Evolutionary conservation across 2,329 filamentous ascomycete species (phyloP).

Genomic region (Penicillium sp.): DNA sequence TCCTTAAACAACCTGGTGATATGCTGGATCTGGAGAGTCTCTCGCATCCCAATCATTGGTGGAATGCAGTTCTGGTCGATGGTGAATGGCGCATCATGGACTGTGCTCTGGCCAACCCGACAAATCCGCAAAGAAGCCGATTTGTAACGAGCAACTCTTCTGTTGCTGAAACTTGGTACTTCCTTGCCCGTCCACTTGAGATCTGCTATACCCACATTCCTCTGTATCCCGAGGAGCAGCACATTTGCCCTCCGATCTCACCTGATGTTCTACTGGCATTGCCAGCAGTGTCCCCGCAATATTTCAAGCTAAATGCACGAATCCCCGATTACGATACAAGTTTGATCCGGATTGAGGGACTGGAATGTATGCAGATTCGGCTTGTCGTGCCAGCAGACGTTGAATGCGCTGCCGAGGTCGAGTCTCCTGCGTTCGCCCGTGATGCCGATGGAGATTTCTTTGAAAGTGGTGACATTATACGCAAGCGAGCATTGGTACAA

Average conservation of each 20-base stretch:
- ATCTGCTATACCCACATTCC: constrained; percentile 96
- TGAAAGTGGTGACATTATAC: constrained; percentile 82
- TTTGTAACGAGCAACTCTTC: constrained; percentile 72
- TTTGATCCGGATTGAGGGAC: constrained; percentile 76
- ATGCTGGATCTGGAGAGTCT: constrained; percentile 74
- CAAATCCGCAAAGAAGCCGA: constrained; percentile 72
- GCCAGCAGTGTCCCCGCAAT: constrained; percentile 80
- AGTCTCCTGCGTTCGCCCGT: constrained; percentile 73
- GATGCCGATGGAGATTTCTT: constrained; percentile 90
- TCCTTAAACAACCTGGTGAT: constrained; percentile 87
- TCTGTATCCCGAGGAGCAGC: constrained; percentile 81
- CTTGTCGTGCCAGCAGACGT: constrained; percentile 85
- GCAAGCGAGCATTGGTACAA: constrained; percentile 83
- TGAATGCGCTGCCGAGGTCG: constrained; percentile 88
- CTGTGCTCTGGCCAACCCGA: constrained; percentile 85
- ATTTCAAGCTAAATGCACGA: constrained; percentile 77
- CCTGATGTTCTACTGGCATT: constrained; percentile 83
- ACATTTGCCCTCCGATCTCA: constrained; percentile 83
- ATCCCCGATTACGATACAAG: constrained; percentile 91
- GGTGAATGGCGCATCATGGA: constrained; percentile 97
- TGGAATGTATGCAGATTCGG: constrained; percentile 89
- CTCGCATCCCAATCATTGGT: constrained; percentile 92
- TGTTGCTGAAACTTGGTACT: constrained; percentile 85
- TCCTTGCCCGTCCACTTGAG: constrained; percentile 83
- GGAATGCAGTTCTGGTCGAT: constrained; percentile 92